phyloP scores from a whole-genome alignment of 768 basidiomycete species.

The Coprinellus micaceus region DNA sequence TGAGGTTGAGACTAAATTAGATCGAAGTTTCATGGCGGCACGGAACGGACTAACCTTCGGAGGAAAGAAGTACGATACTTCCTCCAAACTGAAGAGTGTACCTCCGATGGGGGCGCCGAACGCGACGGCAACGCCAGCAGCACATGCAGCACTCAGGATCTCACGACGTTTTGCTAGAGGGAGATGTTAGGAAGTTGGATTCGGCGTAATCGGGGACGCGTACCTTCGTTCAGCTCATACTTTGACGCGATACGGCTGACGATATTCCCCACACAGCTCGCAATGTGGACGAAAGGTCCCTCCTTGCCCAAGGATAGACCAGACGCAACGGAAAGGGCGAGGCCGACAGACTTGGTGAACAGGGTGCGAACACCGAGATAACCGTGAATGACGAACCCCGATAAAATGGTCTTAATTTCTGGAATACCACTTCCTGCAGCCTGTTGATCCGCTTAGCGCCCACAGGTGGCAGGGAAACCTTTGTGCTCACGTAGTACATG shows the following conservation, averaged over 20 bases:
- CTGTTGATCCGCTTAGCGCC: conserved; percentile 29
- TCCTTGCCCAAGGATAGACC: conserved; percentile 81
- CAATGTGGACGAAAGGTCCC: conserved; percentile 84
- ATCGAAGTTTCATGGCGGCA: background rate
- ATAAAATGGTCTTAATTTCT: conserved; percentile 93
- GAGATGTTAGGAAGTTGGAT: background rate
- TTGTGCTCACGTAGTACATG: conserved; percentile 71
- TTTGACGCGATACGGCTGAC: conserved; percentile 80
- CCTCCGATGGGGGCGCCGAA: conserved; percentile 97
- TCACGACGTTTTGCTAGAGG: conserved; percentile 82
- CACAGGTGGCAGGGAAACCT: conserved; percentile 4
- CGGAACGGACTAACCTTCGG: conserved; percentile 57
- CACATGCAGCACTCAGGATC: conserved; percentile 92
- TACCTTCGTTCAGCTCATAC: conserved; percentile 95
- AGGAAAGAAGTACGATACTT: conserved; percentile 96
- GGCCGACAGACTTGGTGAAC: conserved; percentile 84
- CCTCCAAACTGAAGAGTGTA: conserved; percentile 89
- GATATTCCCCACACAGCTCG: conserved; percentile 90
- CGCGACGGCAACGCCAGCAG: conserved; percentile 95
- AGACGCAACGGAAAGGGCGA: conserved; percentile 88
- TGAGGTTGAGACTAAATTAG: conserved; percentile 5
- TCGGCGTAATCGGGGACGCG: conserved; percentile 7
- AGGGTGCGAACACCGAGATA: conserved; percentile 90
- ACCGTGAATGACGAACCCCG: conserved; percentile 95
- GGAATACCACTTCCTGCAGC: conserved; percentile 96